phyloP scores from a whole-genome alignment of 2,329 filamentous ascomycete species.

The Dothiorella sarmentorum region DNA sequence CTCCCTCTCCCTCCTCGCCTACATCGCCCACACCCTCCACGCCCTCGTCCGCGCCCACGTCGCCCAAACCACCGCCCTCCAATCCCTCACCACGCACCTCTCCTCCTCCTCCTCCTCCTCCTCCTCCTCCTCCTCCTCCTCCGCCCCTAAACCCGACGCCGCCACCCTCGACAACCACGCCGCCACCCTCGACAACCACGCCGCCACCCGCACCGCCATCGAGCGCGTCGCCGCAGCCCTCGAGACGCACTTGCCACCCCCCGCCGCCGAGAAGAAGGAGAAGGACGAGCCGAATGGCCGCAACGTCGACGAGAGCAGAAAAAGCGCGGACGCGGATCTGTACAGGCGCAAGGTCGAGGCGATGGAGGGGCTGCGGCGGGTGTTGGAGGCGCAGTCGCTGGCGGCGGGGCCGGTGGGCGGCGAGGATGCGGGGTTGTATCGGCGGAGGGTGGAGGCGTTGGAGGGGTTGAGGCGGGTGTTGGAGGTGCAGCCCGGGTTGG shows the following conservation, averaged over 20 bases:
- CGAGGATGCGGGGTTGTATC: slow-evolving; percentile 12
- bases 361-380: slow-evolving; percentile 9
- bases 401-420: neutral
- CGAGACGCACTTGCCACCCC: neutral
- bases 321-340: neutral
- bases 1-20: neutral
- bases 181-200: slow-evolving; percentile 24
- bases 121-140: neutral
- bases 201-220: neutral
- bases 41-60: slow-evolving; percentile 9
- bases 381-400: slow-evolving; percentile 10
- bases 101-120: neutral
- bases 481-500: slow-evolving; percentile 4
- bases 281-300: neutral
- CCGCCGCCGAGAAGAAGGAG: too few relatives aligned
- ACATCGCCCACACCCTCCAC: neutral
- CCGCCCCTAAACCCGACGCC: slow-evolving; percentile 1
- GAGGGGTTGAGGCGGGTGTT: slow-evolving; percentile 16
- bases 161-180: slow-evolving; percentile 12
- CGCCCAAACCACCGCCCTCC: slow-evolving; percentile 15
- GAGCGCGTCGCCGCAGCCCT: neutral
- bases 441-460: slow-evolving; percentile 13
- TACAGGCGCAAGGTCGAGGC: slow-evolving; percentile 18
- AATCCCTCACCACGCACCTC: slow-evolving; percentile 20
- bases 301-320: neutral